Conservation (phyloP, 495 filamentous ascomycete genomes). For the Clavariopsis aquatica region DNA sequence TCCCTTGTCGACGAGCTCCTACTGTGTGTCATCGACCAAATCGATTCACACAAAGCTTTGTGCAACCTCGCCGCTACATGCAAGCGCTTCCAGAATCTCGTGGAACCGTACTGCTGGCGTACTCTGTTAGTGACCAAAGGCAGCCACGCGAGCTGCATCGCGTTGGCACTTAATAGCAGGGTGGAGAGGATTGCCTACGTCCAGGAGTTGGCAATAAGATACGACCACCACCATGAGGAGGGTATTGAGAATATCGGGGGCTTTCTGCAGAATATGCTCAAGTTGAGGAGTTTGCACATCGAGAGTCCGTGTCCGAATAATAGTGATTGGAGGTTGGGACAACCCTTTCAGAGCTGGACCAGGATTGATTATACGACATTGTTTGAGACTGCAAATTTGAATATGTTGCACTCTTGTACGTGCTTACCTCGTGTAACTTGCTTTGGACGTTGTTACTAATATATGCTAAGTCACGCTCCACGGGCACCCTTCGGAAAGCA, state of each 20-base stretch:
- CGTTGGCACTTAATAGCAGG: slow-evolving; percentile 1
- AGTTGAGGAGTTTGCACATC: slow-evolving; percentile 27
- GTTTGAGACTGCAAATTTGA: slow-evolving; percentile 7
- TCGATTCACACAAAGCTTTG: slow-evolving; percentile 19
- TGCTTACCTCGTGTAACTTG: neutral
- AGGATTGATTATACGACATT: slow-evolving; percentile 23
- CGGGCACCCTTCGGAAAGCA: slow-evolving; percentile 9
- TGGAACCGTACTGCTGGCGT: slow-evolving; percentile 33
- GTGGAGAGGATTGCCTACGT: slow-evolving; percentile 11
- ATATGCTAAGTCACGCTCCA: slow-evolving; percentile 25
- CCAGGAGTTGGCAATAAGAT: slow-evolving; percentile 22
- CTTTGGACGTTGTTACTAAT: neutral
- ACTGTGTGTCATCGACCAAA: slow-evolving; percentile 31
- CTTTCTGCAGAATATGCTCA: slow-evolving; percentile 15
- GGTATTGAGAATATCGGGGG: slow-evolving; percentile 21
- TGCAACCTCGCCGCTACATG: slow-evolving; percentile 27
- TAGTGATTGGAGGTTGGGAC: neutral
- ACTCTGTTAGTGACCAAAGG: slow-evolving; percentile 18
- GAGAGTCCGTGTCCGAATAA: slow-evolving; percentile 36
- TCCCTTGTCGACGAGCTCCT: slow-evolving; percentile 31
- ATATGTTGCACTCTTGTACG: slow-evolving; percentile 33
- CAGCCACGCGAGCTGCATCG: slow-evolving; percentile 8
- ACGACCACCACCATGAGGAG: slow-evolving; percentile 4
- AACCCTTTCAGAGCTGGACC: slow-evolving; percentile 8
- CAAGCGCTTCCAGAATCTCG: slow-evolving; percentile 17